These are phyloP conservation scores for Saraca asoca DNA, from an alignment of 331 rosid species.

Conservation along the genomic window DNA sequence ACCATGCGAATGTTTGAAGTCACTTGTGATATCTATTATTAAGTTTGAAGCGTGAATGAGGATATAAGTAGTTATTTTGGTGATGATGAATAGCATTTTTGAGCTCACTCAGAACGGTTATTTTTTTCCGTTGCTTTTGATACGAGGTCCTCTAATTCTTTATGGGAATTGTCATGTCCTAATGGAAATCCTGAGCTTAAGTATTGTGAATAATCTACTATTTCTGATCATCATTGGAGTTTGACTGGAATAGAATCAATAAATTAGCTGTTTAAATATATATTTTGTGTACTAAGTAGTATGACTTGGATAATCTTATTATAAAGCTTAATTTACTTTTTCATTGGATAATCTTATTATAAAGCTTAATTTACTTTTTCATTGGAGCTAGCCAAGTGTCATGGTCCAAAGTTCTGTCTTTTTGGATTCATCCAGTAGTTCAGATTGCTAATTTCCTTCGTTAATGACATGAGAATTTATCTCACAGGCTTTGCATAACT, in stretches of 20 bases:
- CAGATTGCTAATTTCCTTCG: neutral
- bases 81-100: slow-evolving; percentile 13
- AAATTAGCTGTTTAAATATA: slow-evolving; percentile 9
- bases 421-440: neutral
- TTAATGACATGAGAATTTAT: neutral
- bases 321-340: neutral
- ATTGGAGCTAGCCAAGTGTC: neutral
- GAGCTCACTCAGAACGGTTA: slow-evolving; percentile 1
- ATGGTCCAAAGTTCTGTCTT: neutral
- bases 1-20: slow-evolving; percentile 4
- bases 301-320: neutral
- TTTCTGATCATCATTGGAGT: slow-evolving; percentile 8
- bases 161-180: neutral
- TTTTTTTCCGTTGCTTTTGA: slow-evolving; percentile 14
- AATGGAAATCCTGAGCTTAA: slow-evolving; percentile 26
- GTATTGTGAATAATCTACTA: neutral
- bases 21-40: slow-evolving; percentile 23
- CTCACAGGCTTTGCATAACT: neutral
- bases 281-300: neutral
- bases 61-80: slow-evolving; percentile 31
- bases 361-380: neutral
- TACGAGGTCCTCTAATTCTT: neutral
- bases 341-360: neutral
- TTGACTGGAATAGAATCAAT: slow-evolving; percentile 3
- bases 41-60: slow-evolving; percentile 14